Base-by-base conservation (phyloP, 139 green algal genomes). In the Desmodesmus armatus region DNA sequence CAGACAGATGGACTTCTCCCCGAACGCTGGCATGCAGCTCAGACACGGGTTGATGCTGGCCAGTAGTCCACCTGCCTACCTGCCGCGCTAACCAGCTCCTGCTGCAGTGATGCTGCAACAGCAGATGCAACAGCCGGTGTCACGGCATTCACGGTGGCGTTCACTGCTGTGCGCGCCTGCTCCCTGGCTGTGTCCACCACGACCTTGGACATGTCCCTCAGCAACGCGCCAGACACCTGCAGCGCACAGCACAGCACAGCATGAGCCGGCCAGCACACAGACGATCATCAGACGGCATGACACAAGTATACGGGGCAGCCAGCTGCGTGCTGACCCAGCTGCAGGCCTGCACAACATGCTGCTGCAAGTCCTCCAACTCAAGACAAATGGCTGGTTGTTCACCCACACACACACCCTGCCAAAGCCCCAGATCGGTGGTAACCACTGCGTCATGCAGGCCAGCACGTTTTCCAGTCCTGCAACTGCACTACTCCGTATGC, bases 11-110 rank as follows among this genome's bases (percentile, higher is more conserved):
- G n/a, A n/a, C n/a, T n/a, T n/a, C n/a, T n/a, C n/a, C n/a, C n/a
- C n/a, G n/a, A n/a, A n/a, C n/a, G n/a, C n/a, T n/a, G n/a, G n/a
- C n/a, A n/a, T n/a, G n/a, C n/a, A n/a, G n/a, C n/a, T n/a, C n/a
- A n/a, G n/a, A n/a, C n/a, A n/a, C n/a, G n/a, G n/a, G n/a, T n/a
- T n/a, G n/a, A n/a, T n/a, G n/a, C n/a, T n/a, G n/a, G n/a, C n/a
- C n/a, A n/a, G n/a, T n/a, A n/a, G 19, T 62, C 51, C 29, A 29
- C 5, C n/a, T 15, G 29, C 63, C 29, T 43, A 72, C 63, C 63
- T 72, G 63, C 63, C 23, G 31, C 63, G 4, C 83, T 73, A 2
- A 72, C 78, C 72, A 97, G 58, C 37, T 86, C 86, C 0, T 58
- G 71, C 66, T 87, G 90, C 74, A 93, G 41, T 31, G 55, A 33